A percentile compares a stretch with the other conserved stretches of the same genome.
phyloP scores from a whole-genome alignment of 305 asterid genomes.

The Fraxinus dipetala region DNA sequence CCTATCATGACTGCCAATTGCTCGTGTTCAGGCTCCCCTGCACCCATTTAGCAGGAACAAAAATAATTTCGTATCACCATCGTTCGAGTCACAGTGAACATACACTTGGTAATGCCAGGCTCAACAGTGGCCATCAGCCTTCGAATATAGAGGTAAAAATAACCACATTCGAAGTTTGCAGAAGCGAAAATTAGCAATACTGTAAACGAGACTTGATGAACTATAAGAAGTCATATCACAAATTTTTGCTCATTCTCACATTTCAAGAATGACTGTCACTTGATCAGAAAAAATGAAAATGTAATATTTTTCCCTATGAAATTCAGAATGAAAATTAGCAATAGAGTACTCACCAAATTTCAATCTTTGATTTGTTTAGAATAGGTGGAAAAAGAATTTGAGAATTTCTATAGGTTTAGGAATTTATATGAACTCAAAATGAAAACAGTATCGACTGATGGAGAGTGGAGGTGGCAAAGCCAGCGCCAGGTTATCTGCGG shows the following conservation, averaged over 20 bases:
- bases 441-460: too few species aligned
- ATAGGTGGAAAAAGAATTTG: too few species aligned
- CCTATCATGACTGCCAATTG: constrained; percentile 52
- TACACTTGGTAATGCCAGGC: constrained; percentile 62
- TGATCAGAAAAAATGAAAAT: background rate
- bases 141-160: constrained; percentile 37
- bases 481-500: too few species aligned
- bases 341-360: too few species aligned
- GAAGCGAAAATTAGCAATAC: background rate
- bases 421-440: too few species aligned
- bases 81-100: constrained; percentile 72
- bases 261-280: constrained; percentile 3
- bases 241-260: background rate
- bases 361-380: too few species aligned
- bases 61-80: constrained; percentile 87
- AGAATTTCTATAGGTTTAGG: too few species aligned
- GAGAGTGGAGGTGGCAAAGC: too few species aligned
- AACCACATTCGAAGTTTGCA: constrained; percentile 41
- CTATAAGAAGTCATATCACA: constrained; percentile 21
- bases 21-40: constrained; percentile 52
- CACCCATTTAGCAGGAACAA: constrained; percentile 69
- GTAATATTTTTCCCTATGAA: constrained; percentile 11
- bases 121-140: constrained; percentile 64
- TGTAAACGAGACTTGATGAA: constrained; percentile 5
- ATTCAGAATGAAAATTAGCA: background rate